These are phyloP conservation scores for Xylariaceae sp. DNA, from an alignment of 2,329 filamentous ascomycete species.

Conservation along the genomic window DNA sequence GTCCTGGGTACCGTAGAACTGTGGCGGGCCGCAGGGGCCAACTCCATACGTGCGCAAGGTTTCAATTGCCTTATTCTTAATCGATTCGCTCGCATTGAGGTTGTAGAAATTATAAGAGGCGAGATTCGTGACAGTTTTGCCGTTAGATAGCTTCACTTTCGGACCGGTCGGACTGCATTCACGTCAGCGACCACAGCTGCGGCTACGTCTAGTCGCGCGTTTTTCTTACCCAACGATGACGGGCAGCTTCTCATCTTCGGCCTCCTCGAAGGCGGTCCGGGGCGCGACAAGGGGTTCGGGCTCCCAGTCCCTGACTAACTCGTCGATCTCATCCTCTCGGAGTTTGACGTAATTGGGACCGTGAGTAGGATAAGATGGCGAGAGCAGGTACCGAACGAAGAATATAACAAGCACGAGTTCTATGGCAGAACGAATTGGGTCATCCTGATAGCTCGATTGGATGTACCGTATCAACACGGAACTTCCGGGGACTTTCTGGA, in stretches of 20 bases:
- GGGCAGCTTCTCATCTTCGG: constrained; percentile 81
- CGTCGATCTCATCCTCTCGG: constrained; percentile 95
- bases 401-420: constrained; percentile 94
- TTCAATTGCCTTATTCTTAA: constrained; percentile 94
- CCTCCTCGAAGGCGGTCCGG: constrained; percentile 73
- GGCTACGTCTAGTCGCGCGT: background rate
- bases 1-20: constrained; percentile 98
- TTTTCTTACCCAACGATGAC: constrained; percentile 82
- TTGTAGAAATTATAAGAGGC: constrained; percentile 98
- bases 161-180: constrained; percentile 76
- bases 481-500: constrained; percentile 91
- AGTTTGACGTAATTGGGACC: constrained; percentile 89
- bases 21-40: constrained; percentile 92
- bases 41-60: constrained; percentile 95
- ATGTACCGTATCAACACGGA: constrained; percentile 95
- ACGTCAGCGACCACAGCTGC: constrained; percentile 7
- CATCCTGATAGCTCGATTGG: constrained; percentile 95
- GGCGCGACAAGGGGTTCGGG: constrained; percentile 86
- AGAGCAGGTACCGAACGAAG: constrained; percentile 89
- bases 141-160: constrained; percentile 84
- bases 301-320: constrained; percentile 93
- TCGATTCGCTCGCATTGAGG: constrained; percentile 86
- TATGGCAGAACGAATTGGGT: constrained; percentile 89
- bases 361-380: constrained; percentile 88
- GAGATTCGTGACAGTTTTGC: constrained; percentile 89